These are phyloP conservation scores for Lenwebbia sp. DNA, from an alignment of 345 rosid genomes.

Conservation along the genomic window DNA sequence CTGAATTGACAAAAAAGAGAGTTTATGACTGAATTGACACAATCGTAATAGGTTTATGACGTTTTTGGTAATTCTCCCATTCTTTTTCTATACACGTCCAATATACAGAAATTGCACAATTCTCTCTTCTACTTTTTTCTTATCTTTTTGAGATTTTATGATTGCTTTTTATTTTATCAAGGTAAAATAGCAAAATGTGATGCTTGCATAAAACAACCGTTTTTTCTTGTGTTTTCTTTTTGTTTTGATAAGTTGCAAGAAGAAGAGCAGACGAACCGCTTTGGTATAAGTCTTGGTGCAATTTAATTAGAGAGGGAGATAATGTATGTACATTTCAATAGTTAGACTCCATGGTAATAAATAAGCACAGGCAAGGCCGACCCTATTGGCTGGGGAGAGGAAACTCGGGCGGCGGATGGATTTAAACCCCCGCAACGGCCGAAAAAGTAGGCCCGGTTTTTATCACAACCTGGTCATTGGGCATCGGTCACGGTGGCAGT, in stretches of 20 bases:
- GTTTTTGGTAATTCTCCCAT: too few relatives aligned
- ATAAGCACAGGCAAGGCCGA: background rate
- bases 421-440: background rate
- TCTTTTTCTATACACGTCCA: background rate
- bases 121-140: background rate
- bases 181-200: background rate
- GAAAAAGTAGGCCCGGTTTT: background rate
- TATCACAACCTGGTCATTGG: background rate
- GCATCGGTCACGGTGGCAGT: background rate
- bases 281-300: background rate
- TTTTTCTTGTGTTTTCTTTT: background rate
- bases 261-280: background rate
- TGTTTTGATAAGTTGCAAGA: background rate
- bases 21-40: too few relatives aligned
- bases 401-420: background rate
- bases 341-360: background rate
- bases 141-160: background rate
- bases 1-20: too few relatives aligned
- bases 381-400: background rate
- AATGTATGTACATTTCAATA: background rate
- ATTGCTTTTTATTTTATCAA: background rate
- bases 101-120: background rate
- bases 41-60: too few relatives aligned
- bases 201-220: background rate
- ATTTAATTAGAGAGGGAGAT: background rate